These are phyloP conservation scores for Colletotrichum kahawae DNA, from an alignment of 2,329 filamentous ascomycete genomes.

Conservation along the genomic window DNA sequence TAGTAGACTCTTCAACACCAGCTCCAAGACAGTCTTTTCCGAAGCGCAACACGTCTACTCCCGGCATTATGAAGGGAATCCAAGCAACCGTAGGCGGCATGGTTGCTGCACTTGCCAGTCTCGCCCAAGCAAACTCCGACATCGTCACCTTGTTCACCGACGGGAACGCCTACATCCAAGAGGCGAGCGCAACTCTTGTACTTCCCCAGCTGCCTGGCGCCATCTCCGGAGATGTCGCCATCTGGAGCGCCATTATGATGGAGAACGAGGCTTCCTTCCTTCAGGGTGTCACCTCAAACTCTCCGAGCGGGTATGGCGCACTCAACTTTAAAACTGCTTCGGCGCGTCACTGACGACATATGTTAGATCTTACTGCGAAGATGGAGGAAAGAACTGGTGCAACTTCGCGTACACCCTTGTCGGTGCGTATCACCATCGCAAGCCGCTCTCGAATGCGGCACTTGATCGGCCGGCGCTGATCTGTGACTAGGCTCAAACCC, in stretches of 20 bases:
- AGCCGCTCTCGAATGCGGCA: background rate
- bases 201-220: background rate
- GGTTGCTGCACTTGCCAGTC: background rate
- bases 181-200: background rate
- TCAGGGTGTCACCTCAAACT: conserved; percentile 4
- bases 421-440: background rate
- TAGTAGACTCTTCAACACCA: background rate
- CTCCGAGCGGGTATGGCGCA: background rate
- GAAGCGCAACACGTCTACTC: background rate
- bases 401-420: background rate
- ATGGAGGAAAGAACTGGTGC: background rate
- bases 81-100: background rate
- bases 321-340: rapidly evolving
- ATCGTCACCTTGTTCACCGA: background rate
- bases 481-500: background rate
- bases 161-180: background rate
- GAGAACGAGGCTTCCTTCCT: background rate
- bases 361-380: background rate
- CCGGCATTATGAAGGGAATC: background rate
- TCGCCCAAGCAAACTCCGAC: background rate
- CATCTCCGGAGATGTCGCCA: background rate
- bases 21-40: background rate
- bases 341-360: background rate
- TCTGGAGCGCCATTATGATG: conserved; percentile 13
- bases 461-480: background rate